Base-by-base conservation (phyloP, 306 rosid species). In the Lathyrus tuberosus region DNA sequence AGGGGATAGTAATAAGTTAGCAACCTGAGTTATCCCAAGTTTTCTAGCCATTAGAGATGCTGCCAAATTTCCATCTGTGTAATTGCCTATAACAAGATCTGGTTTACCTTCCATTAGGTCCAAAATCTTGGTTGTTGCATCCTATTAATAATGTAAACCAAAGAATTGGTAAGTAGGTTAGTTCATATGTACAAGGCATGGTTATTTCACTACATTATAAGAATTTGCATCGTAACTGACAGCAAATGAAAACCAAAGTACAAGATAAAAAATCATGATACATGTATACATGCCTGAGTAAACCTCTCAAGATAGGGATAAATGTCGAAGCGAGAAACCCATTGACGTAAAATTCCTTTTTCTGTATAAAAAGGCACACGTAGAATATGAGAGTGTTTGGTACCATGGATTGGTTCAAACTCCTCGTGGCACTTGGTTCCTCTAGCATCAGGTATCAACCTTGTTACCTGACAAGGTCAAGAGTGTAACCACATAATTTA, bases 291-390 rank as follows among this genome's bases (percentile, higher is more conserved):
- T 83, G 70, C 98, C 88, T 86, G 89, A 14, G 91, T 79, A 80
- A 82, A 93, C 82, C 79, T 79, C 86, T 93, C 96, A 46, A 93
- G 96, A 60, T 79, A 93, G 13, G 98, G 98, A 64, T 93, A 93
- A 69, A 90, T 61, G 68, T 93, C 96, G 65, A 93, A 93, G 56
- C 98, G 96, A 66, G 98, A 93, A 81, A 93, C 88, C 98, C 98
- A 93, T 43, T 66, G 86, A 5, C 64, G 81, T 12, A 90, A 69
- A 63, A 86, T 62, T 52, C 93, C 96, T 5, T 85, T 82, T 15
- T 86, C 78, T 35, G 96, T 88, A 52, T 64, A 69, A 24, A 93
- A 93, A 61, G 96, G 96, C 42, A 93, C 98, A 26, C 98, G 86
- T 40, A 93, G 82, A 67, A 93, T 93, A 64, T 82, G 78, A 11